phyloP scores from a whole-genome alignment of 1,139 yeast genomes.

The Blastobotrys capitulatus region DNA sequence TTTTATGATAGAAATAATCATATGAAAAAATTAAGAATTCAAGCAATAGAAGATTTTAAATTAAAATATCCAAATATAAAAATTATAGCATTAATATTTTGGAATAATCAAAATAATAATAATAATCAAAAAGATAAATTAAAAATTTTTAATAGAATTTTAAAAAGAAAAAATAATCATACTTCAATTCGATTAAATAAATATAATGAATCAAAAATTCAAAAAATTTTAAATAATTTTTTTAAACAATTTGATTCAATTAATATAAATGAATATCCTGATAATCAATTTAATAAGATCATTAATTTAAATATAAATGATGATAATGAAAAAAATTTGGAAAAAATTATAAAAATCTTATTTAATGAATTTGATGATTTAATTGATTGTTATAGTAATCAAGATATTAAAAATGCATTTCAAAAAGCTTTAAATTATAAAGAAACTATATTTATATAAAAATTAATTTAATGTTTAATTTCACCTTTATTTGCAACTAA shows the following conservation, averaged over 20 bases:
- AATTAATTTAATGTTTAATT: conserved; percentile 21
- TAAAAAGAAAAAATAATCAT: conserved; percentile 79
- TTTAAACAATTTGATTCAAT: conserved; percentile 63
- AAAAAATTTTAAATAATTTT: conserved; percentile 68
- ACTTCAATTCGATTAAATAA: conserved; percentile 58
- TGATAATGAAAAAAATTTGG: conserved; percentile 52
- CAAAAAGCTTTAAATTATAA: too few relatives aligned
- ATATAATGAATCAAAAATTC: conserved; percentile 43
- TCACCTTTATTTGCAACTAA: conserved; percentile 82
- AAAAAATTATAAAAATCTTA: conserved; percentile 39
- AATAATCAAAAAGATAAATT: conserved; percentile 29
- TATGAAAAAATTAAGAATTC: conserved; percentile 60
- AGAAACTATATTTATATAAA: too few relatives aligned
- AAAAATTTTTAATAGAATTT: conserved; percentile 60
- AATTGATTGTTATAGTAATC: too few relatives aligned
- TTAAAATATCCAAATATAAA: conserved; percentile 32
- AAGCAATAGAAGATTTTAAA: conserved; percentile 52
- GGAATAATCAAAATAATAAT: conserved; percentile 37
- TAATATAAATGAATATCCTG: conserved; percentile 47
- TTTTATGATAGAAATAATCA: conserved; percentile 84
- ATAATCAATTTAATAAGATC: conserved; percentile 56
- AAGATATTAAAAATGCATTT: too few relatives aligned
- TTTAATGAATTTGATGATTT: conserved; percentile 24
- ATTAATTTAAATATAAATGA: conserved; percentile 47
- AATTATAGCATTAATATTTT: conserved; percentile 66